Conservation (phyloP, 1,139 yeast species). For the Diutina mesorugosa region DNA sequence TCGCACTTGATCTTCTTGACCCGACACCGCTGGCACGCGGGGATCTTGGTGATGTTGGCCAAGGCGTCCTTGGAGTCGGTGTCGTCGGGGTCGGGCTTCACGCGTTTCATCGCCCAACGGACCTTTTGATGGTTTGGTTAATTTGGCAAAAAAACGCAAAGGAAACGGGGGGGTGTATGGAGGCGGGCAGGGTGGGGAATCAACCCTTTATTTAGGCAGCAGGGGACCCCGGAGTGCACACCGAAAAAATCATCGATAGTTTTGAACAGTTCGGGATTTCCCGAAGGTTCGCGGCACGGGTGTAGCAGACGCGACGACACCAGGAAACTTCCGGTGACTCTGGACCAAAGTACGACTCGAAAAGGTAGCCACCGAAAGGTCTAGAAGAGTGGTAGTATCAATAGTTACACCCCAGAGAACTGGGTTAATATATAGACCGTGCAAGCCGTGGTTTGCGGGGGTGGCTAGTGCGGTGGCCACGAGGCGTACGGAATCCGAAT, state of each 20-base stretch:
- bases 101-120: neutral
- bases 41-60: constrained; percentile 23
- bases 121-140: too few relatives aligned
- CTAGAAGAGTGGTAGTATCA: too few relatives aligned
- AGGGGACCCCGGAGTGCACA: neutral
- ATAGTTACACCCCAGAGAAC: too few relatives aligned
- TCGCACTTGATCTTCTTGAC: constrained; percentile 73
- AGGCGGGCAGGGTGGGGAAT: neutral
- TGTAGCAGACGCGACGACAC: neutral
- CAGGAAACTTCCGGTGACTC: neutral
- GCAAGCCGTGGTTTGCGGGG: too few relatives aligned
- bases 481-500: too few relatives aligned
- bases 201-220: neutral
- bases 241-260: neutral
- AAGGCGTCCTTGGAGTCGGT: constrained; percentile 60
- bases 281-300: neutral
- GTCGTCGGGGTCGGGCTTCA: constrained; percentile 15
- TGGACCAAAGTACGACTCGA: neutral
- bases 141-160: too few relatives aligned
- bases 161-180: neutral
- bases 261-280: neutral
- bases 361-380: too few relatives aligned
- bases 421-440: too few relatives aligned
- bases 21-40: constrained; percentile 81
- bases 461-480: too few relatives aligned